Evolutionary conservation across 768 basidiomycete species (phyloP), one percentile per base, ranked within the genome.

Genomic region (Lentinus brumalis): DNA sequence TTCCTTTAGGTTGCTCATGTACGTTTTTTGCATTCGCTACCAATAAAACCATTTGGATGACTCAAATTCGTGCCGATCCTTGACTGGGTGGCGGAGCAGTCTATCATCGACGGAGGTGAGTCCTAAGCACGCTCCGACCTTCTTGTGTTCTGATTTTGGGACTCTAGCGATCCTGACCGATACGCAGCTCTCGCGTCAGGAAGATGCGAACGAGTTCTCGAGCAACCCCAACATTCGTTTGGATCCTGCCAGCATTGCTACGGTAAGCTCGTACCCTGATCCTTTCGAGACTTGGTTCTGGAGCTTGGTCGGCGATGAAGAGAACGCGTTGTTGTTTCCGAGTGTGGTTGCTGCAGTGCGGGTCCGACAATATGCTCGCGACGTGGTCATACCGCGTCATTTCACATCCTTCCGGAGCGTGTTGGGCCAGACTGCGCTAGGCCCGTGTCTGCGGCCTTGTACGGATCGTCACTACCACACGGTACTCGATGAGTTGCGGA

Each of bases 31-130:
- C 42, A n/a, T 47, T 30, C 12, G 26, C 21, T 49, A 7, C 14
- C n/a, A 8, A 4, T 46, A 35, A 38, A 14, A 31, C 31, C 56
- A 15, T 50, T 40, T 21, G 21, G 11, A 14, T 46, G 26, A 26
- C 44, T 21, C n/a, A 18, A 45, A 21, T 45, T 45, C 35, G 35
- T 38, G n/a, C 26, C 30, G 18, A 12, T 57, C 12, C 11, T 15
- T 6, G 40, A 6, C 21, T 26, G 21, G 21, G 21, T 26, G 21
- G 21, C 21, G 21, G 41, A 21, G 45, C 55, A 91, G 86, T 79
- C 81, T 41, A 82, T 91, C 61, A 88, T 91, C 50, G 90, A 92
- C 64, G 90, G 90, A 66, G 76, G 78, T 82, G 64, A 46, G 76
- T 55, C 3, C 10, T 15, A 32, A 35, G 26, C 32, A 29, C 5